Evolutionary conservation across 805 yeast species (phyloP), one percentile per base, ranked within the genome.

Genomic region (Suhomyces pyralidae): DNA sequence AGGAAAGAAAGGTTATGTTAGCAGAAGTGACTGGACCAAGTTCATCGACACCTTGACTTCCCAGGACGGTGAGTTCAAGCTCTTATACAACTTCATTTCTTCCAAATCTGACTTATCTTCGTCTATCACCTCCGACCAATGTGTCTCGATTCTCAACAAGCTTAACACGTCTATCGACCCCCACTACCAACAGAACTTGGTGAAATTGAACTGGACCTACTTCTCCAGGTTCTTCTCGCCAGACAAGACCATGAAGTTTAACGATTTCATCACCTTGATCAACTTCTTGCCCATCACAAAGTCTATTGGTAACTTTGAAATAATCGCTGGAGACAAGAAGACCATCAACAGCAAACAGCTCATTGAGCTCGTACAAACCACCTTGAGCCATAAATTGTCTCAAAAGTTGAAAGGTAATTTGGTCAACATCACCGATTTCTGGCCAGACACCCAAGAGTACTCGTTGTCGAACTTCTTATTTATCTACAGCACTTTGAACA

Each of bases 1-100:
- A 53, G 76, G 79, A 40, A 75, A 78, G 51, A 81, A 82, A 58
- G 97, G 97, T 7, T 84, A 78, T 54, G 76, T 90, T 48, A 78
- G 81, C 25, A 74, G 84, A 48, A 67, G 74, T 24, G 97, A 93
- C 65, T 93, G 96, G 87, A 71, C 81, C 48, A 78, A 79, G 43
- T 88, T 93, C 65, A 84, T 88, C 61, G 76, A 79, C 55, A 77
- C 77, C 32, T 68, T 81, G 80, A 59, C 66, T 17, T 54, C 61
- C 40, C 55, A 56, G 40, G 66, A 68, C 45, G 79, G 77, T 47
- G 81, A 80, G 61, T 74, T 74, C 60, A 75, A 79, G 52, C 65
- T 84, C 20, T 64, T 84, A 19, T 84, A 81, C 68, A 80, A 80
- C 58, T 75, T 83, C 52, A 77, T 83, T 26, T 28, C 57, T 25